Conservation (phyloP, 1,284 basidiomycete species). For the Ustilago hordei region DNA sequence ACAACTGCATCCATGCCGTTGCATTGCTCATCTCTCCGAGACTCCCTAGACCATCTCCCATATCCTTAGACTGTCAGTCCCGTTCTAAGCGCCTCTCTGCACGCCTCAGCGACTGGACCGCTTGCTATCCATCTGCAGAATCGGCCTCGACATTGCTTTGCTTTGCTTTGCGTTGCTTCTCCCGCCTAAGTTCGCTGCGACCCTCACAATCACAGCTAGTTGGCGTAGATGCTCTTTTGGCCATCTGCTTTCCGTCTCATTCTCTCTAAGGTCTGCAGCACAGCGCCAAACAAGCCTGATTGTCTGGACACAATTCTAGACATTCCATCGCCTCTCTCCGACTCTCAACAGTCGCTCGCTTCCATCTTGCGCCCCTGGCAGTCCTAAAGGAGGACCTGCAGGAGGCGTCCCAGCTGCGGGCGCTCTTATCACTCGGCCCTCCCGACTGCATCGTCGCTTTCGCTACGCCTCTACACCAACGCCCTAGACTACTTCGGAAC, state of each 20-base stretch:
- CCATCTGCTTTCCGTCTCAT: neutral
- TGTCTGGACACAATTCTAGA: neutral
- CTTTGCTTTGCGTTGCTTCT: too few relatives aligned
- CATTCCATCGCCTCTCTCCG: neutral
- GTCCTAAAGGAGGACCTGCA: neutral
- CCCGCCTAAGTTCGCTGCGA: too few relatives aligned
- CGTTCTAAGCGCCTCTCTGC: neutral
- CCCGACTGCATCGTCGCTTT: neutral
- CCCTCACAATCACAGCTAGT: neutral
- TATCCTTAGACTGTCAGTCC: neutral
- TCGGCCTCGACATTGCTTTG: too few relatives aligned
- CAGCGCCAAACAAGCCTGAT: neutral
- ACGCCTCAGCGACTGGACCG: neutral
- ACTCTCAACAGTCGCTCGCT: neutral
- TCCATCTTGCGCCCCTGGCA: neutral
- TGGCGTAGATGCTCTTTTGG: neutral
- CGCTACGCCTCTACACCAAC: neutral
- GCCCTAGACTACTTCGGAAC: neutral
- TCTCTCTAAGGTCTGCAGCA: neutral
- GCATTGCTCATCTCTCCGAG: neutral
- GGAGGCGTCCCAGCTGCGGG: too few relatives aligned
- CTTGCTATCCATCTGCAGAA: neutral
- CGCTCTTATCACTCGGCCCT: neutral
- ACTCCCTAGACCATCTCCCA: neutral
- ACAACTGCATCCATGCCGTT: neutral